Conservation (phyloP, 2,329 filamentous ascomycete species). For the Phialophora expanda region DNA sequence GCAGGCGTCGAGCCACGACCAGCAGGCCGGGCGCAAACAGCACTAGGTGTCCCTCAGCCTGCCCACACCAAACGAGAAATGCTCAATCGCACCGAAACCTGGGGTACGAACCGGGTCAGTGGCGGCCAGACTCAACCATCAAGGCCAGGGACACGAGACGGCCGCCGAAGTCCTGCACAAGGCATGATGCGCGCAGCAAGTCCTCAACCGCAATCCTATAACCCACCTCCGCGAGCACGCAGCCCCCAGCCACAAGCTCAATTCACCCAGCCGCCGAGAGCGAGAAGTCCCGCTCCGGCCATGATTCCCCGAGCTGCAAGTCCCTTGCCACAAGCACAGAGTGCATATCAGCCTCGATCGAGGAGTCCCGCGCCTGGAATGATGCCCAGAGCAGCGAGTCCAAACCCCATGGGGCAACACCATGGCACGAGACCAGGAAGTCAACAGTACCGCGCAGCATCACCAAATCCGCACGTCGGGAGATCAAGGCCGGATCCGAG, state of each 20-base stretch:
- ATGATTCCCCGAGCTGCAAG: constrained; percentile 21
- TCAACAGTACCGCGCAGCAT: constrained; percentile 31
- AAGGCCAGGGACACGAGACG: constrained; percentile 35
- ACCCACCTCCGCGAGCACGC: constrained; percentile 25
- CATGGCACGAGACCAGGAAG: constrained; percentile 14
- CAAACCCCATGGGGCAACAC: constrained; percentile 31
- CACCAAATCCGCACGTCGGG: constrained; percentile 49
- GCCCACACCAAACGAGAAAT: constrained; percentile 93
- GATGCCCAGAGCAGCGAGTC: constrained; percentile 13
- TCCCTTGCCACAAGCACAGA: not conserved
- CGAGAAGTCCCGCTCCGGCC: constrained; percentile 32
- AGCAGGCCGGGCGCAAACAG: constrained; percentile 28
- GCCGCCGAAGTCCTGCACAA: constrained; percentile 35
- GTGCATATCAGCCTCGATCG: constrained; percentile 24
- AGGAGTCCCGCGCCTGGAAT: constrained; percentile 35
- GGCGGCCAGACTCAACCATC: constrained; percentile 27
- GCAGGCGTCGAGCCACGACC: constrained; percentile 1
- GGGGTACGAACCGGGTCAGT: constrained; percentile 49
- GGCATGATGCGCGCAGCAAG: constrained; percentile 34
- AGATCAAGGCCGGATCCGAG: constrained; percentile 41
- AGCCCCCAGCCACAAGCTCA: constrained; percentile 37
- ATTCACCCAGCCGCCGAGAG: constrained; percentile 18
- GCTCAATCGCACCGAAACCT: constrained; percentile 92
- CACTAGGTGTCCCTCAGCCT: constrained; percentile 67
- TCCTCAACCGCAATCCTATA: constrained; percentile 28